Evolutionary conservation across 129 eudicot species (phyloP).

Genomic region (Daucus carota): DNA sequence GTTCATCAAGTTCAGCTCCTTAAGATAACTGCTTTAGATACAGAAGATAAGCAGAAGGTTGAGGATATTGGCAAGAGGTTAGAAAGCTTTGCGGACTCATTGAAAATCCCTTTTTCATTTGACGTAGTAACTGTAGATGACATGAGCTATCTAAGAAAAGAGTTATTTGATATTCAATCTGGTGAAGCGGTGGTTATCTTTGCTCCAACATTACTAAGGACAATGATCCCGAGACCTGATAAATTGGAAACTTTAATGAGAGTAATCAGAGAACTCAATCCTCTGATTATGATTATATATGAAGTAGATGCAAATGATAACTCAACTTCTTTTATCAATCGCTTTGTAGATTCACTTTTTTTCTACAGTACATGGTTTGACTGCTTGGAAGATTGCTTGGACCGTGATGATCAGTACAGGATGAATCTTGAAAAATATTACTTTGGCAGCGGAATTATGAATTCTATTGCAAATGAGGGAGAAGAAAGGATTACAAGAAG

Average conservation of each 20-base stretch:
- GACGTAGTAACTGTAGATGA: constrained; percentile 34
- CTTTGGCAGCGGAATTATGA: constrained; percentile 40
- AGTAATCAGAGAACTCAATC: constrained; percentile 30
- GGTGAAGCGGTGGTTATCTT: constrained; percentile 40
- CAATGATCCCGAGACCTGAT: constrained; percentile 42
- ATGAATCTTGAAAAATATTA: constrained; percentile 35
- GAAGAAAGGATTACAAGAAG: constrained; percentile 39
- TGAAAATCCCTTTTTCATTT: constrained; percentile 40
- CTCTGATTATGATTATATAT: constrained; percentile 33
- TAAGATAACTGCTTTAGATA: constrained; percentile 40
- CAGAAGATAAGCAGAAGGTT: constrained; percentile 20
- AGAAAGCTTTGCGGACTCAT: constrained; percentile 31
- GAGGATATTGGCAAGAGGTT: constrained; percentile 48
- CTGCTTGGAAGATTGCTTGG: constrained; percentile 51
- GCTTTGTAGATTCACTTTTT: constrained; percentile 50
- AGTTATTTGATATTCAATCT: constrained; percentile 29
- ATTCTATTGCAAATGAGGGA: constrained; percentile 50
- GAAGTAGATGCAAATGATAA: constrained; percentile 64
- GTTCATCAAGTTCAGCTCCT: constrained; percentile 21
- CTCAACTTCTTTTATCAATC: constrained; percentile 46
- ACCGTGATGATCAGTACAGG: constrained; percentile 28
- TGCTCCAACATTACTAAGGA: constrained; percentile 30
- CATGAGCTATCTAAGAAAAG: constrained; percentile 30
- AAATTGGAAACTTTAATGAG: constrained; percentile 39
- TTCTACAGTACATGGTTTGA: constrained; percentile 45